phyloP scores from a whole-genome alignment of 2,329 filamentous ascomycete genomes.

The Colletotrichum lentis region DNA sequence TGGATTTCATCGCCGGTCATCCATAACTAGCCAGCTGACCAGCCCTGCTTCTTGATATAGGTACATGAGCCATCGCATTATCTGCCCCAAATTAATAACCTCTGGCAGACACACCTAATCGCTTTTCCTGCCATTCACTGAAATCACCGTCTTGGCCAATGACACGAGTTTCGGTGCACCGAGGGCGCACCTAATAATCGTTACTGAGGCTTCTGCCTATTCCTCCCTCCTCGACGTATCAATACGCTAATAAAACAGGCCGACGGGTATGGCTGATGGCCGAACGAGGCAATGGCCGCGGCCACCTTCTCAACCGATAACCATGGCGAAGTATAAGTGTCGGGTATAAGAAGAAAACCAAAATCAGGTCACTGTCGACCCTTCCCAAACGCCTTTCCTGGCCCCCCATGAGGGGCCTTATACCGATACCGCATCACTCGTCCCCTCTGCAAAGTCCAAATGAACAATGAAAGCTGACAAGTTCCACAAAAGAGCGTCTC shows the following conservation, averaged over 20 bases:
- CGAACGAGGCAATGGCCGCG: conserved; percentile 4
- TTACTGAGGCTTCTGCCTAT: conserved; percentile 5
- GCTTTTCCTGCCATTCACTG: conserved; percentile 17
- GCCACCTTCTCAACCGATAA: conserved; percentile 17
- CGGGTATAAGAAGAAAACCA: conserved; percentile 48
- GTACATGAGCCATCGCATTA: conserved; percentile 34
- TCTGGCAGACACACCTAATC: conserved; percentile 26
- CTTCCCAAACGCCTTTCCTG: conserved; percentile 34
- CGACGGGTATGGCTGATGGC: conserved; percentile 14
- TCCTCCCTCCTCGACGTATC: conserved; percentile 16
- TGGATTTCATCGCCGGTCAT: conserved; percentile 30
- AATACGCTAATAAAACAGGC: conserved; percentile 36
- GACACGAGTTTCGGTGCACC: conserved; percentile 7
- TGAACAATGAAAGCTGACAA: conserved; percentile 37
- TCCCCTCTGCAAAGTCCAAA: background rate
- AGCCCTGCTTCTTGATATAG: conserved; percentile 33
- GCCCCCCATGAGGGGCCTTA: conserved; percentile 10
- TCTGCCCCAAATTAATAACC: conserved; percentile 34
- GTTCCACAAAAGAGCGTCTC: conserved; percentile 25
- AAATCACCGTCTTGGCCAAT: background rate
- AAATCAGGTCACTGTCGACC: conserved; percentile 24
- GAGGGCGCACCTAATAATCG: conserved; percentile 2
- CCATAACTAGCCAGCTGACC: conserved; percentile 36
- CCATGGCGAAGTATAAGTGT: conserved; percentile 47
- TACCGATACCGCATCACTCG: background rate